Conservation (phyloP, 805 yeast genomes). For the Kluyveromyces aestuarii region DNA sequence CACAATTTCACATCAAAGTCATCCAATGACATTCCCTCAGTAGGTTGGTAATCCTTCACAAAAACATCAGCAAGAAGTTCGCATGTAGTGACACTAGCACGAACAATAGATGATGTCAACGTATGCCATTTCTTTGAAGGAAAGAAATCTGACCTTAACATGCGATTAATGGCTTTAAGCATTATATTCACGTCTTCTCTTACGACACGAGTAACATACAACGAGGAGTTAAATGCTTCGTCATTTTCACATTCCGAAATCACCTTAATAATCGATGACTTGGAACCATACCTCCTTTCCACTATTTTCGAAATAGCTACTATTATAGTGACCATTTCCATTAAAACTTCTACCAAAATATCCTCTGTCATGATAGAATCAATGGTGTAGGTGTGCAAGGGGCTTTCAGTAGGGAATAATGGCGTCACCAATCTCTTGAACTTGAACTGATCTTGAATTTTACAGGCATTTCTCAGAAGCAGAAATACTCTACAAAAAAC, state of each 20-base stretch:
- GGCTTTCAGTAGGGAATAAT: constrained; percentile 60
- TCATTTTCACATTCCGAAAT: constrained; percentile 30
- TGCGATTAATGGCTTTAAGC: constrained; percentile 40
- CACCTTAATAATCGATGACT: constrained; percentile 36
- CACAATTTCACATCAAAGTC: constrained; percentile 52
- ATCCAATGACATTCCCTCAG: constrained; percentile 37
- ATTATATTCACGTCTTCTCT: constrained; percentile 35
- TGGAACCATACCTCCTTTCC: constrained; percentile 30
- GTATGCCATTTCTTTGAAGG: constrained; percentile 72
- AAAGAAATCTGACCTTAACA: constrained; percentile 48
- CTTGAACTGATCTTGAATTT: constrained; percentile 33
- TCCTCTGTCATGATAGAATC: constrained; percentile 70
- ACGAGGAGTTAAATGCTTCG: constrained; percentile 33
- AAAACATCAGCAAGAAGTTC: constrained; percentile 45
- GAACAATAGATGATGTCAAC: constrained; percentile 46
- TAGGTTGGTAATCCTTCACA: constrained; percentile 43
- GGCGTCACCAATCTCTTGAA: constrained; percentile 57
- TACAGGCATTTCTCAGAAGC: constrained; percentile 42
- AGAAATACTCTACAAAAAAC: constrained; percentile 42
- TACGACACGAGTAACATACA: constrained; percentile 33
- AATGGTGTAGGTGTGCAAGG: constrained; percentile 54
- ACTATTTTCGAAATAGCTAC: constrained; percentile 46
- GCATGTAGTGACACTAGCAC: constrained; percentile 45
- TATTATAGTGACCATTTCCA: constrained; percentile 60
- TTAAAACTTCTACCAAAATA: constrained; percentile 56